phyloP scores from a whole-genome alignment of 2,329 filamentous ascomycete species.

The Fusarium foetens region DNA sequence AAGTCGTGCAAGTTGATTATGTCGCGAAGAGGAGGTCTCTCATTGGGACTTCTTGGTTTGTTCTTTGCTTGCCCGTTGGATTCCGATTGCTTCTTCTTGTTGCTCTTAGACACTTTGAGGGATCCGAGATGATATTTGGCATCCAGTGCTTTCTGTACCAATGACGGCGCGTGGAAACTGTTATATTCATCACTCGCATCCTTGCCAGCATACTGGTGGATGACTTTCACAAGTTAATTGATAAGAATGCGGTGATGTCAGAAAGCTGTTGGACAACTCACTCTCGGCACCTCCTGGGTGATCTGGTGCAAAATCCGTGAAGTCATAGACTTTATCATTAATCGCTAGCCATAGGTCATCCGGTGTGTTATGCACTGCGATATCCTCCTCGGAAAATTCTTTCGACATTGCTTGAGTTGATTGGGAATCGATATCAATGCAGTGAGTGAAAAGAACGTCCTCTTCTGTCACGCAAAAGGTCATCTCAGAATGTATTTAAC shows the following conservation, averaged over 20 bases:
- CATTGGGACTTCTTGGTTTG: too few species aligned
- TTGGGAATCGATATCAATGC: rapidly evolving
- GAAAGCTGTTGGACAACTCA: background rate
- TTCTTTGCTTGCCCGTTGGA: rapidly evolving
- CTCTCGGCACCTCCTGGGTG: slow-evolving; percentile 40
- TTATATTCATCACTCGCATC: slow-evolving; percentile 43
- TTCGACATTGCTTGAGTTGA: background rate
- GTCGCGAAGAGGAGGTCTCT: background rate
- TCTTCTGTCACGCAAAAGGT: rapidly evolving
- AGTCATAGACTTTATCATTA: slow-evolving; percentile 73
- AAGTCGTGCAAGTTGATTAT: slow-evolving; percentile 45
- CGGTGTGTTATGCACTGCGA: slow-evolving; percentile 57
- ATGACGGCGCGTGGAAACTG: slow-evolving; percentile 32
- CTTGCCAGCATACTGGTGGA: slow-evolving; percentile 39
- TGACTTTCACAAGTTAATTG: slow-evolving; percentile 23
- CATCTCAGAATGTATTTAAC: background rate
- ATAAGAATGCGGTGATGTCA: rapidly evolving
- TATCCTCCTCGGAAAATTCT: slow-evolving; percentile 53
- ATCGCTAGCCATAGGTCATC: slow-evolving; percentile 73
- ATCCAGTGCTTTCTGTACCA: slow-evolving; percentile 35
- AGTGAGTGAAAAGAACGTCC: rapidly evolving
- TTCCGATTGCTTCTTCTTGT: rapidly evolving
- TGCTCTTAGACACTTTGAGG: background rate
- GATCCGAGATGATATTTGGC: background rate
- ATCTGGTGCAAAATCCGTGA: slow-evolving; percentile 38